These are phyloP conservation scores for Leishmania gerbilli DNA, from an alignment of 208 protist genomes.

Conservation along the genomic window DNA sequence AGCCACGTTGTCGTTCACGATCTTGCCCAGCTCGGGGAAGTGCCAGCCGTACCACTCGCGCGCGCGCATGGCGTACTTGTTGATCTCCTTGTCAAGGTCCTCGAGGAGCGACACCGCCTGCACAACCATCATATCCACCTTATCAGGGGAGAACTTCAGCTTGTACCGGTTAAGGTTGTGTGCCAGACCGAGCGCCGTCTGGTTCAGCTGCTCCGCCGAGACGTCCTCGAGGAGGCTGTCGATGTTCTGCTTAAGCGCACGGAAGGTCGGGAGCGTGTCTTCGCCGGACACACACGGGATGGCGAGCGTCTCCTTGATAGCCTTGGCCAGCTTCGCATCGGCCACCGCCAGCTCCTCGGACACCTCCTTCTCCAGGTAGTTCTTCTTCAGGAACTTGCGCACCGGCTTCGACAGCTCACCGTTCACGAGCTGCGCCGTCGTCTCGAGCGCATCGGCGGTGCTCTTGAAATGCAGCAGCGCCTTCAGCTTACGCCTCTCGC, in stretches of 20 bases:
- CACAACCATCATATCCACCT: conserved; percentile 99
- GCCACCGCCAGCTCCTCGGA: conserved; percentile 93
- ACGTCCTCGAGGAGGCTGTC: conserved; percentile 88
- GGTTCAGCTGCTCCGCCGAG: conserved; percentile 89
- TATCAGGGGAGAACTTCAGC: conserved; percentile 99
- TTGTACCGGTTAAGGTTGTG: conserved; percentile 99
- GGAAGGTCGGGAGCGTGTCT: conserved; percentile 93
- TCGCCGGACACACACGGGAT: conserved; percentile 94
- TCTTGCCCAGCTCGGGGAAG: conserved; percentile 99
- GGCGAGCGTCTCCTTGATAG: conserved; percentile 97
- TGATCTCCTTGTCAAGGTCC: conserved; percentile 99
- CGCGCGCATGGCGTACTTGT: conserved; percentile 99
- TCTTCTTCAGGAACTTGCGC: conserved; percentile 99
- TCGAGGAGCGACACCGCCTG: conserved; percentile 99
- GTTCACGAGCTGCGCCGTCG: conserved; percentile 96
- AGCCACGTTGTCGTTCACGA: conserved; percentile 96
- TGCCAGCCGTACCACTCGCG: conserved; percentile 99
- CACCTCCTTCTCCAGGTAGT: conserved; percentile 92
- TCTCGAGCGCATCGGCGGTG: conserved; percentile 97
- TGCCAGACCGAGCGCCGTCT: conserved; percentile 98
- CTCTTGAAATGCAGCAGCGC: conserved; percentile 95
- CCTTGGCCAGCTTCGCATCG: conserved; percentile 95
- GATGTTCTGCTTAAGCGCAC: conserved; percentile 95
- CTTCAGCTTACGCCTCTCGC: conserved; percentile 89
- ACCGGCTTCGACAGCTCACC: conserved; percentile 96